These are phyloP conservation scores for Starmerella stigmatis DNA, from an alignment of 805 yeast species.

Conservation along the genomic window DNA sequence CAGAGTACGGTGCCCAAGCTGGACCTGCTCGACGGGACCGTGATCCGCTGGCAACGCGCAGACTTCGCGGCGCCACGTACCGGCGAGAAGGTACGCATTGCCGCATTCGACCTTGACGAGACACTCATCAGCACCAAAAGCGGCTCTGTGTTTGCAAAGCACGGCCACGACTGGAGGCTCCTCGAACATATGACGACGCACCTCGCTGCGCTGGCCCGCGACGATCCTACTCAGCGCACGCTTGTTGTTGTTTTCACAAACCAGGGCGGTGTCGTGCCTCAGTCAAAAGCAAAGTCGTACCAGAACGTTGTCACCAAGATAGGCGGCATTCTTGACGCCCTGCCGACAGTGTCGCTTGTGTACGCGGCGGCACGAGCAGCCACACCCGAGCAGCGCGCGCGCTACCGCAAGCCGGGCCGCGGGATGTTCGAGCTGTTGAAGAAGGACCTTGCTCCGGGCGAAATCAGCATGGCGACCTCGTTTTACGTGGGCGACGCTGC, in stretches of 20 bases:
- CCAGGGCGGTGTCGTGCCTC: conserved; percentile 57
- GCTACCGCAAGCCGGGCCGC: conserved; percentile 47
- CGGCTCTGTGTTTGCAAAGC: conserved; percentile 46
- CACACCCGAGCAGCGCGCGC: conserved; percentile 16
- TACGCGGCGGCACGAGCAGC: conserved; percentile 51
- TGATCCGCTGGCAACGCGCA: not conserved
- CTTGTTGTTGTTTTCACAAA: conserved; percentile 68
- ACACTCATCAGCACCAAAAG: conserved; percentile 62
- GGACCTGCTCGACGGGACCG: not conserved
- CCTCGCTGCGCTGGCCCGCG: not conserved
- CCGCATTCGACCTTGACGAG: conserved; percentile 78
- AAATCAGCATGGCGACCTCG: conserved; percentile 38
- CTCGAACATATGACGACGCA: conserved; percentile 12
- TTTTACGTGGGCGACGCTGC: conserved; percentile 95
- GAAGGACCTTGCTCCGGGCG: conserved; percentile 31
- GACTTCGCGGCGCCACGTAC: not conserved
- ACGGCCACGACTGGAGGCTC: conserved; percentile 66
- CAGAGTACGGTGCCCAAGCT: not conserved
- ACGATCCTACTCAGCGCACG: not conserved
- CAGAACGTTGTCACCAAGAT: conserved; percentile 29
- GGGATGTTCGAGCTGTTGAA: conserved; percentile 66
- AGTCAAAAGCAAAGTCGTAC: conserved; percentile 30
- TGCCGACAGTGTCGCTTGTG: conserved; percentile 26
- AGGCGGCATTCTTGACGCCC: conserved; percentile 7
- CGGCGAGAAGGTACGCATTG: conserved; percentile 30